These are phyloP conservation scores for Lachnellula willkommii DNA, from an alignment of 2,329 filamentous ascomycete genomes.

Conservation along the genomic window DNA sequence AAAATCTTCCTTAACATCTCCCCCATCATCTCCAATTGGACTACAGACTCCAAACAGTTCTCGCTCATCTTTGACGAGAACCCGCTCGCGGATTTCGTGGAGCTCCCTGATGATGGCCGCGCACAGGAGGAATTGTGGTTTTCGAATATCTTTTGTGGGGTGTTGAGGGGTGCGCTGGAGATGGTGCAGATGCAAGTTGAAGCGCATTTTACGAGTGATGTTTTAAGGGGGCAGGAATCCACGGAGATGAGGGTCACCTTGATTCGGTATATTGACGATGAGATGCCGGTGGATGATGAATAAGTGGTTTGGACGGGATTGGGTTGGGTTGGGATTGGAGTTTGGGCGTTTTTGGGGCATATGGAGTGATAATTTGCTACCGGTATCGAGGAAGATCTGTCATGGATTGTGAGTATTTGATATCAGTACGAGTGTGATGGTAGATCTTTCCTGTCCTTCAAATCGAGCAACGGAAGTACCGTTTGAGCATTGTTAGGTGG, in stretches of 20 bases:
- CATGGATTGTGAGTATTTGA: no score
- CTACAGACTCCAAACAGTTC: constrained; percentile 92
- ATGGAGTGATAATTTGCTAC: no score
- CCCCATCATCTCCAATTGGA: constrained; percentile 91
- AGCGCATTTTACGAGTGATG: constrained; percentile 90
- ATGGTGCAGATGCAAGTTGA: constrained; percentile 99
- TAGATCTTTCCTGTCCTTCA: no score
- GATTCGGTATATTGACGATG: constrained; percentile 92
- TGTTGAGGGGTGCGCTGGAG: constrained; percentile 83
- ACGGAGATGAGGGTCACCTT: constrained; percentile 95
- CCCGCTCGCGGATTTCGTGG: constrained; percentile 93
- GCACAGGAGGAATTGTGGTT: constrained; percentile 98
- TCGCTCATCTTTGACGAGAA: constrained; percentile 96
- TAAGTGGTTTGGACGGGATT: constrained; percentile 37
- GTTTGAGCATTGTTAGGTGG: no score
- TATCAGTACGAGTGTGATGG: no score
- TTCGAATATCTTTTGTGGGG: constrained; percentile 92
- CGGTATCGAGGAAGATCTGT: no score
- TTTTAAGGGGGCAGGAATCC: constrained; percentile 86
- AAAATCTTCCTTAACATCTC: constrained; percentile 99
- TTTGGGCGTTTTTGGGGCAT: no score
- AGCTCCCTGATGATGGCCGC: constrained; percentile 89
- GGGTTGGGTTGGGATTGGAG: not conserved
- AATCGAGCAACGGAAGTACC: no score
- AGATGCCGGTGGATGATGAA: constrained; percentile 94